Percentiles rank a stretch among this genome's conserved stretches.
Evolutionary conservation across 2,329 filamentous ascomycete species (phyloP).

Genomic region (Apiospora malaysiana): DNA sequence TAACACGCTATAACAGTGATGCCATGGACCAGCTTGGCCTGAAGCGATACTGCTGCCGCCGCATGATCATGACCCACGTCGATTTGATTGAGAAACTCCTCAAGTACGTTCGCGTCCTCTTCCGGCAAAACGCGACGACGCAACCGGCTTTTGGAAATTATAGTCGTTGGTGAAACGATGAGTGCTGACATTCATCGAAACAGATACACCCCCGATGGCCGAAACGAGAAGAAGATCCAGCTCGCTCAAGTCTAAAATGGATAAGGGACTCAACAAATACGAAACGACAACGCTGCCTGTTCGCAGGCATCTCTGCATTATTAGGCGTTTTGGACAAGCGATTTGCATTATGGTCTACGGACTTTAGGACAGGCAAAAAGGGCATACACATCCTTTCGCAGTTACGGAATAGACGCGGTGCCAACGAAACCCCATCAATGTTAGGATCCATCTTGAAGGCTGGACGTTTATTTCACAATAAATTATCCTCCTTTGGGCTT

Average conservation of each 20-base stretch:
- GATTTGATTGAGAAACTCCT: constrained; percentile 98
- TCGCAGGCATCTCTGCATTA: constrained; percentile 34
- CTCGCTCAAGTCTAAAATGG: constrained; percentile 37
- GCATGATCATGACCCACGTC: constrained; percentile 99
- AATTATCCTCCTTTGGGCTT: background rate
- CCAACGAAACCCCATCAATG: constrained; percentile 11
- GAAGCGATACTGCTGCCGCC: constrained; percentile 96
- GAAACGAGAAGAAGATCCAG: constrained; percentile 66
- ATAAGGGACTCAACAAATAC: constrained; percentile 2
- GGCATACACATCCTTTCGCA: constrained; percentile 6
- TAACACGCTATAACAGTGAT: constrained; percentile 64
- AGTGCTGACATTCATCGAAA: constrained; percentile 28
- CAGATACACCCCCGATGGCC: constrained; percentile 67
- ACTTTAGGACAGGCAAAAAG: background rate
- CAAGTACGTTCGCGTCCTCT: constrained; percentile 63
- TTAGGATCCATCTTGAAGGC: background rate
- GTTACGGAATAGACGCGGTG: constrained; percentile 18
- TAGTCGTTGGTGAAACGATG: background rate
- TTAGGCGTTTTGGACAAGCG: constrained; percentile 38
- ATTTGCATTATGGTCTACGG: constrained; percentile 26
- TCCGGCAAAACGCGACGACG: background rate
- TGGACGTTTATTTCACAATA: background rate
- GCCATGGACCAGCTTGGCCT: constrained; percentile 95
- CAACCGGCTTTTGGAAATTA: background rate
- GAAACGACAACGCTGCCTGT: constrained; percentile 19